phyloP scores from a whole-genome alignment of 2,329 filamentous ascomycete genomes.

The Aspergillus thermomutatus region DNA sequence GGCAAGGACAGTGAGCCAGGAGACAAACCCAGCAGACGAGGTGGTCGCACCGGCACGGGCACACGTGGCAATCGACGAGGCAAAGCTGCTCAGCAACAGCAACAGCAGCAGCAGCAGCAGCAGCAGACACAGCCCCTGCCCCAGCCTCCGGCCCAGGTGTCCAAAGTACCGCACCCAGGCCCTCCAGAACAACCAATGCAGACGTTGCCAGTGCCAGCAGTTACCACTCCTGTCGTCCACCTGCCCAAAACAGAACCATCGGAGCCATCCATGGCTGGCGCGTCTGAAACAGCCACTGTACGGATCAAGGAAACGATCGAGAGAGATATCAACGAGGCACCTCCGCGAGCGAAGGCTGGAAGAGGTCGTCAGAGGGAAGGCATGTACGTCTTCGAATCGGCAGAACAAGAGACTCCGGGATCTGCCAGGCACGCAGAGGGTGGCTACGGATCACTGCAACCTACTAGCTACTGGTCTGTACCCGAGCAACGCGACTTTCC shows the following conservation, averaged over 20 bases:
- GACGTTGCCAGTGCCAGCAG: slow-evolving; percentile 1
- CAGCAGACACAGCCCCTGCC: slow-evolving; percentile 18
- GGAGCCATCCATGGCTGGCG: slow-evolving; percentile 17
- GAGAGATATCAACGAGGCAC: slow-evolving; percentile 20
- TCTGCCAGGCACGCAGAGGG: slow-evolving; percentile 24
- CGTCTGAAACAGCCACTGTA: slow-evolving; percentile 14
- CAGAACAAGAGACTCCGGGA: slow-evolving; percentile 26
- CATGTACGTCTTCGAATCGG: slow-evolving; percentile 35
- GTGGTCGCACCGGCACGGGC: slow-evolving; percentile 30
- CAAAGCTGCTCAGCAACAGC: slow-evolving; percentile 25
- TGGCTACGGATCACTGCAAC: slow-evolving; percentile 39
- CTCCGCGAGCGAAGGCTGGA: slow-evolving; percentile 24
- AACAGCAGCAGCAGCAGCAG: slow-evolving; percentile 12
- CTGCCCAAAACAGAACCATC: slow-evolving; percentile 25
- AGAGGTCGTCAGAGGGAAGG: slow-evolving; percentile 32
- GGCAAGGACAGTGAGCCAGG: slow-evolving; percentile 34
- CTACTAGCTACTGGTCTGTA: slow-evolving; percentile 53
- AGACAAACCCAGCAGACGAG: slow-evolving; percentile 36
- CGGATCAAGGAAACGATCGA: slow-evolving; percentile 28
- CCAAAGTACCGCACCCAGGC: slow-evolving; percentile 14
- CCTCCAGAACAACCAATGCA: slow-evolving; percentile 8
- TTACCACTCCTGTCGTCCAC: slow-evolving; percentile 18
- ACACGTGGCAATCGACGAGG: slow-evolving; percentile 34
- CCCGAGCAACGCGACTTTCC: slow-evolving; percentile 49
- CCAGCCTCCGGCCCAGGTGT: slow-evolving; percentile 8